A percentile compares a stretch with the other conserved stretches of the same genome.
phyloP scores from a whole-genome alignment of 768 basidiomycete genomes.

The Sutorius australiensis region DNA sequence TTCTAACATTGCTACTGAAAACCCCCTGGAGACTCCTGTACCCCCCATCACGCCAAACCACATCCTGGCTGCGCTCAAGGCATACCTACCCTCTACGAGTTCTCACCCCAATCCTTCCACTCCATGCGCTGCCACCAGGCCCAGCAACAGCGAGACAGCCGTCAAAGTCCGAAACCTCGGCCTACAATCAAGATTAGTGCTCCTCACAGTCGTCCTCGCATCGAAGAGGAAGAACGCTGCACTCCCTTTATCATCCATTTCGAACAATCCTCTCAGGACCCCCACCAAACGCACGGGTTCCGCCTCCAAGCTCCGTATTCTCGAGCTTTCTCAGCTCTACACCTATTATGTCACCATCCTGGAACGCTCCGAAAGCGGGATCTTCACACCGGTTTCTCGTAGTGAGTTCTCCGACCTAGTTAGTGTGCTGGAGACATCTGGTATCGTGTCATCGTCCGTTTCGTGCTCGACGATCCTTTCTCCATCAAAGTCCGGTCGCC shows the following conservation, averaged over 20 bases:
- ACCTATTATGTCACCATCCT: conserved; percentile 61
- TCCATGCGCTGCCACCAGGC: conserved; percentile 19
- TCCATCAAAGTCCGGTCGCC: conserved; percentile 47
- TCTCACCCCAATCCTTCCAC: conserved; percentile 8
- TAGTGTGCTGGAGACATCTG: conserved; percentile 69
- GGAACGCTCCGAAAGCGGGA: conserved; percentile 47
- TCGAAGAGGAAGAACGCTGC: conserved; percentile 58
- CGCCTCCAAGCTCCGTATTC: conserved; percentile 33
- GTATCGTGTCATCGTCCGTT: conserved; percentile 47
- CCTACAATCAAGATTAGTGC: conserved; percentile 67
- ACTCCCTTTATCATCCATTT: conserved; percentile 45
- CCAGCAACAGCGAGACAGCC: conserved; percentile 55
- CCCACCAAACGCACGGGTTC: conserved; percentile 54
- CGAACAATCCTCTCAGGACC: conserved; percentile 31
- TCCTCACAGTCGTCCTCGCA: conserved; percentile 62
- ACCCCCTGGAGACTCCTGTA: conserved; percentile 33
- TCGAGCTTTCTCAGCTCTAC: conserved; percentile 62
- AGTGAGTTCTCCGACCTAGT: conserved; percentile 75
- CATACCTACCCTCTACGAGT: conserved; percentile 49
- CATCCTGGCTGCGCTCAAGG: conserved; percentile 71
- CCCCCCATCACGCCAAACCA: conserved; percentile 59
- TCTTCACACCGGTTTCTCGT: conserved; percentile 64
- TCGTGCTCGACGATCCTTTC: conserved; percentile 31
- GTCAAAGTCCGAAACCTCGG: conserved; percentile 66
- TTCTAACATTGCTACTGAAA: conserved; percentile 14